Percentiles rank a stretch among this genome's conserved stretches.
Conservation (phyloP, 108 stramenopile species). For the Cyclotella sp. region DNA sequence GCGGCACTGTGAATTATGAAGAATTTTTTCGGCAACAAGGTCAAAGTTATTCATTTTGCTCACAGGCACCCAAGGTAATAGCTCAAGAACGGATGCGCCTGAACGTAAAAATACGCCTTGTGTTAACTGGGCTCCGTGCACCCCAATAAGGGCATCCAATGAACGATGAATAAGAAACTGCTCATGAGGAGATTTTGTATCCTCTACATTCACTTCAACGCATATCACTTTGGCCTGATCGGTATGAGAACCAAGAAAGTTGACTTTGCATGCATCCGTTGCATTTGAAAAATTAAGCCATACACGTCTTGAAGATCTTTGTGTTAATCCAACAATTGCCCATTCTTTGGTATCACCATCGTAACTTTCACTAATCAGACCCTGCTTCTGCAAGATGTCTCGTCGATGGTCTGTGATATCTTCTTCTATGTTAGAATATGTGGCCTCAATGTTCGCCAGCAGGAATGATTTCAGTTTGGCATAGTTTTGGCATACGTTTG, state of each 20-base stretch:
- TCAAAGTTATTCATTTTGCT: constrained; percentile 23
- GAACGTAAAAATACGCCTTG: constrained; percentile 53
- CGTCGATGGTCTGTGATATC: neutral
- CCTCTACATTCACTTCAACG: constrained; percentile 59
- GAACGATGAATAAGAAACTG: constrained; percentile 56
- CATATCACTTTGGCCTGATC: constrained; percentile 47
- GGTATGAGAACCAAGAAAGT: neutral
- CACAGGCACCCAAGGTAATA: constrained; percentile 55
- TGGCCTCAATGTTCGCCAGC: constrained; percentile 3
- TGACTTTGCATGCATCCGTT: constrained; percentile 35
- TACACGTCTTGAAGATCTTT: constrained; percentile 17
- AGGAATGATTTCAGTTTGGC: constrained; percentile 3
- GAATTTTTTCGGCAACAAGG: neutral
- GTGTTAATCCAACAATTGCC: constrained; percentile 32
- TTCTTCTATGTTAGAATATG: neutral
- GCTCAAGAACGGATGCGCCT: constrained; percentile 50
- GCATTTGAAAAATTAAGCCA: constrained; percentile 28
- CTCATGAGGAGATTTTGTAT: constrained; percentile 37
- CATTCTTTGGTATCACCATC: constrained; percentile 22
- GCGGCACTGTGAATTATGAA: constrained; percentile 18
- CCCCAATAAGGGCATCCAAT: constrained; percentile 59
- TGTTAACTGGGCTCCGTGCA: constrained; percentile 63
- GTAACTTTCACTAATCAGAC: constrained; percentile 3
- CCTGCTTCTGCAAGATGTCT: neutral
- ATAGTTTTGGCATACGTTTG: constrained; percentile 4